Percentiles rank a stretch among this genome's conserved stretches.
Evolutionary conservation across 2,329 filamentous ascomycete genomes (phyloP).

Genomic region (Diaporthe amygdali): DNA sequence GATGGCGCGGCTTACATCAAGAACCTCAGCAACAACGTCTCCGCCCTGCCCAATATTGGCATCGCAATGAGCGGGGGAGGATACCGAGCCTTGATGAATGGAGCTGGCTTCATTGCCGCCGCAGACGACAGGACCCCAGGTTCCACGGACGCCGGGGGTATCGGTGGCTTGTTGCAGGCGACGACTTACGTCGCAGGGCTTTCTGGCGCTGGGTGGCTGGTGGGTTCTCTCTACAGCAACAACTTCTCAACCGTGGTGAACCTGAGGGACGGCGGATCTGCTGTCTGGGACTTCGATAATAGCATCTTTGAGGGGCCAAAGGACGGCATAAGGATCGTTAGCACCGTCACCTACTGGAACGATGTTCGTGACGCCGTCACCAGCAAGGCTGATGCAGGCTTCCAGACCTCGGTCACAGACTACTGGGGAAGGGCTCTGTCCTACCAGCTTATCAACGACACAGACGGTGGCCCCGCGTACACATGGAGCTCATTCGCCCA

Average conservation of each 20-base stretch:
- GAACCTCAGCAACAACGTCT: conserved; percentile 64
- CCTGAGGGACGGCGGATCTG: conserved; percentile 53
- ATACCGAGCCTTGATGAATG: conserved; percentile 85
- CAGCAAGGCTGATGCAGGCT: conserved; percentile 67
- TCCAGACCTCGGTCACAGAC: conserved; percentile 78
- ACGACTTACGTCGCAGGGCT: conserved; percentile 82
- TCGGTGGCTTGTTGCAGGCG: conserved; percentile 82
- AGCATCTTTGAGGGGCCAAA: conserved; percentile 41
- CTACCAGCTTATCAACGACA: conserved; percentile 82
- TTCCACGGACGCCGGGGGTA: conserved; percentile 66
- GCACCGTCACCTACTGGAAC: conserved; percentile 58
- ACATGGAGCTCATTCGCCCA: conserved; percentile 76
- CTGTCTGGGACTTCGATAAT: conserved; percentile 40
- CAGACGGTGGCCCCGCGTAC: conserved; percentile 74
- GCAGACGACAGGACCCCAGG: conserved; percentile 76
- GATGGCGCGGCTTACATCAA: conserved; percentile 78
- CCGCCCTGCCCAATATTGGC: conserved; percentile 63
- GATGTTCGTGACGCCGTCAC: conserved; percentile 63
- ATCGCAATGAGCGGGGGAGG: conserved; percentile 85
- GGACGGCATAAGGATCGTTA: conserved; percentile 32
- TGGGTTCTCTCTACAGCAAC: conserved; percentile 83
- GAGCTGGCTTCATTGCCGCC: conserved; percentile 78
- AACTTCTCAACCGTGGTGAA: conserved; percentile 76
- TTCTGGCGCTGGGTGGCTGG: conserved; percentile 83
- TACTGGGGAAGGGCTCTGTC: conserved; percentile 88